Conservation (phyloP, 148 eudicot genomes). For the Linanthus parryae region DNA sequence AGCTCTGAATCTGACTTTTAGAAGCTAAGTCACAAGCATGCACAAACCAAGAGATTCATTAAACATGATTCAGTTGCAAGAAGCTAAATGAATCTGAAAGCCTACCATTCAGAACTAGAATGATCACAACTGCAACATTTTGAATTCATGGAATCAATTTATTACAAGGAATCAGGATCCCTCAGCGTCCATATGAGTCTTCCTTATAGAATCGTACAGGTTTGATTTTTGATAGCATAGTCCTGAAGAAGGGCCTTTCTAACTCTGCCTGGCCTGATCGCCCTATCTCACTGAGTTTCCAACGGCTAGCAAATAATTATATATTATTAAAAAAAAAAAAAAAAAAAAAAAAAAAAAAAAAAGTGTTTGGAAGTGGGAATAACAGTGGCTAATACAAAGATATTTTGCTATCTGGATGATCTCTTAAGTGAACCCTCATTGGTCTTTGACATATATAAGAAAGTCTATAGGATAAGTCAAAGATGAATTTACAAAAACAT, state of each 20-base stretch:
- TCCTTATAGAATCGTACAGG: too few species aligned
- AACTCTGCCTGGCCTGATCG: too few species aligned
- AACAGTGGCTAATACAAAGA: background rate
- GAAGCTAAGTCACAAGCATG: background rate
- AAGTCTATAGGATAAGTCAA: background rate
- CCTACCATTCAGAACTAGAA: background rate
- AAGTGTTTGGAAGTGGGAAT: background rate
- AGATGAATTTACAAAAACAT: background rate
- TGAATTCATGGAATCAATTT: background rate
- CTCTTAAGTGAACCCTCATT: background rate
- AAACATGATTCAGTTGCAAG: background rate
- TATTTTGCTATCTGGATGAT: background rate
- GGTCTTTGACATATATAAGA: too few species aligned
- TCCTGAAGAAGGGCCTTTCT: too few species aligned
- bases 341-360: too few species aligned
- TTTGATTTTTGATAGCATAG: too few species aligned
- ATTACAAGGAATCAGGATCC: background rate
- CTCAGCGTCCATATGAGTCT: too few species aligned
- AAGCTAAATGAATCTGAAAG: background rate
- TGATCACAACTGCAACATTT: background rate
- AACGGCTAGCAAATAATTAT: too few species aligned
- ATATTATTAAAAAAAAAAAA: too few species aligned
- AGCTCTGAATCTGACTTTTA: too few species aligned
- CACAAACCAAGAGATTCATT: background rate
- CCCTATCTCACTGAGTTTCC: too few species aligned